Conservation (phyloP, 441 rosid genomes). For the Macaranga tanarius region DNA sequence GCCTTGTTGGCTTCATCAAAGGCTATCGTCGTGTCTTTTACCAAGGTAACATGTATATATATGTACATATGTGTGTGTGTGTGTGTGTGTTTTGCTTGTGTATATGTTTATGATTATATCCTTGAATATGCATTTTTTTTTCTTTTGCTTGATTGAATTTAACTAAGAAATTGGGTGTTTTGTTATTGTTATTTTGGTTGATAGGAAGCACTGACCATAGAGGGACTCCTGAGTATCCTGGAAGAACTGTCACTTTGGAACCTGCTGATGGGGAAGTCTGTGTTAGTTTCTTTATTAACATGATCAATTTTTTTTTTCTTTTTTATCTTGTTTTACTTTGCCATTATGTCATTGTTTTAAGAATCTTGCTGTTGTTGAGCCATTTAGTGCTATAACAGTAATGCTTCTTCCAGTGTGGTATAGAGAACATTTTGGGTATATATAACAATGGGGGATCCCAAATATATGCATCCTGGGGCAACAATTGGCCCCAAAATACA, state of each 20-base stretch:
- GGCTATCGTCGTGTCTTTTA: slow-evolving; percentile 80
- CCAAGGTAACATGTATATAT: slow-evolving; percentile 46
- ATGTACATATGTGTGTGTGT: not conserved
- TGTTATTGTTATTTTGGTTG: not conserved
- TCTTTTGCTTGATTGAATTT: not conserved
- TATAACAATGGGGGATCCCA: too few relatives aligned
- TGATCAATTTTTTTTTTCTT: not conserved
- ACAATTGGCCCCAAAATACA: too few relatives aligned
- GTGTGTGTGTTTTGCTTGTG: not conserved
- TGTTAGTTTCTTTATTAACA: slow-evolving; percentile 39
- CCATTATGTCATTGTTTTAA: not conserved
- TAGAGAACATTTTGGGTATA: too few relatives aligned
- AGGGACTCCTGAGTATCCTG: slow-evolving; percentile 80
- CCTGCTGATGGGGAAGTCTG: slow-evolving; percentile 72
- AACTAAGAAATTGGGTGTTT: too few relatives aligned
- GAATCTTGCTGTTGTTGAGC: not conserved
- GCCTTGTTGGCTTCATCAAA: slow-evolving; percentile 77
- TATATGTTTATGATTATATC: too few relatives aligned
- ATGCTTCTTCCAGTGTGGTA: too few relatives aligned
- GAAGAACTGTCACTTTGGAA: slow-evolving; percentile 84
- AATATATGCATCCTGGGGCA: too few relatives aligned
- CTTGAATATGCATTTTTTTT: too few relatives aligned
- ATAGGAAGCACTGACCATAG: slow-evolving; percentile 92
- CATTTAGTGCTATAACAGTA: too few relatives aligned
- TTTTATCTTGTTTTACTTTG: too few relatives aligned